phyloP scores from a whole-genome alignment of 768 basidiomycete genomes.

The Auricularia heimuer region DNA sequence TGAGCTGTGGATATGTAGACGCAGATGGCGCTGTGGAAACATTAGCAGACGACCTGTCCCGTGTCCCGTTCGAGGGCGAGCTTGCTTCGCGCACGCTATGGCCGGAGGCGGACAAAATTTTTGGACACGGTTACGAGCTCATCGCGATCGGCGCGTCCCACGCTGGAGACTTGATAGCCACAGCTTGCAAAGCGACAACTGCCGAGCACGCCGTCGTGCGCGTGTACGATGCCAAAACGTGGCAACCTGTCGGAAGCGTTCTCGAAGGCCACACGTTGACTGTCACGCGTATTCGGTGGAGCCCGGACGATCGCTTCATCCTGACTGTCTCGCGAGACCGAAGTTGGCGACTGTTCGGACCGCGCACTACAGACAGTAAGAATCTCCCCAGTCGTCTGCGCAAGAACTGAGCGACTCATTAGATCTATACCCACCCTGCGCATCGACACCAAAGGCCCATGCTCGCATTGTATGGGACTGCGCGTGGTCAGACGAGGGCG shows the following conservation, averaged over 20 bases:
- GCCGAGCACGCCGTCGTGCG: slow-evolving; percentile 86
- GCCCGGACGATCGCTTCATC: slow-evolving; percentile 68
- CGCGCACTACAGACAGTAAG: slow-evolving; percentile 32
- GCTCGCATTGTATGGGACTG: slow-evolving; percentile 94
- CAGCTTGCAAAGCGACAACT: slow-evolving; percentile 82
- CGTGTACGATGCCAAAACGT: slow-evolving; percentile 63
- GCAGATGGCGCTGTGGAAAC: not conserved
- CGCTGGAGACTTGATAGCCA: slow-evolving; percentile 62
- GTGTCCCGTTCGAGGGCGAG: slow-evolving; percentile 83
- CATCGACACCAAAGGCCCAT: slow-evolving; percentile 68
- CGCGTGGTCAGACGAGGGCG: slow-evolving; percentile 68
- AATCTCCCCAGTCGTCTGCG: not conserved
- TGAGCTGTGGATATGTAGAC: not conserved
- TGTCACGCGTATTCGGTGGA: slow-evolving; percentile 84
- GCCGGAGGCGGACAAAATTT: slow-evolving; percentile 95
- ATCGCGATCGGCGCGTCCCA: slow-evolving; percentile 72
- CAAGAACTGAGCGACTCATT: slow-evolving; percentile 16
- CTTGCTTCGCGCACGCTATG: slow-evolving; percentile 80
- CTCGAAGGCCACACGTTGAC: slow-evolving; percentile 81
- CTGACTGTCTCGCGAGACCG: slow-evolving; percentile 87
- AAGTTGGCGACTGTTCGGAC: slow-evolving; percentile 76
- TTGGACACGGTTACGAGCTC: slow-evolving; percentile 97
- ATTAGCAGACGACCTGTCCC: slow-evolving; percentile 4
- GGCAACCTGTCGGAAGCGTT: slow-evolving; percentile 59
- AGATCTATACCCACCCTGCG: slow-evolving; percentile 49